phyloP scores from a whole-genome alignment of 2,329 filamentous ascomycete species.

The Microsporum audouinii region DNA sequence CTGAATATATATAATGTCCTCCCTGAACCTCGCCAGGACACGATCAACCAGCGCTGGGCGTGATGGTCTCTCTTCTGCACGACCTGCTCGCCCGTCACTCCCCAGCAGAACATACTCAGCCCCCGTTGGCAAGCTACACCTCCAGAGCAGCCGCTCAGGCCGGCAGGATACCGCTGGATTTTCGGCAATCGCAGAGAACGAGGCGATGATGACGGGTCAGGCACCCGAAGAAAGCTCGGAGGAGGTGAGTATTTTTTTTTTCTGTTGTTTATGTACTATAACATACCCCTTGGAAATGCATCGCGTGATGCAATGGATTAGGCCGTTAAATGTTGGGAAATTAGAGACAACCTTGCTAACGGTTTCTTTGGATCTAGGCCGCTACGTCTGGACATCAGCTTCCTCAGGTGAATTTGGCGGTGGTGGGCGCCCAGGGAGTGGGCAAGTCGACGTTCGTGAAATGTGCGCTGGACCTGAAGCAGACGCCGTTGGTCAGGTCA shows the following conservation, averaged over 20 bases:
- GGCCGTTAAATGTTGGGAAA: too few relatives aligned
- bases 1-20: constrained; percentile 11
- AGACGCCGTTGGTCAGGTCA: constrained; percentile 28
- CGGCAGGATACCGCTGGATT: background rate
- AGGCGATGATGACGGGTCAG: background rate
- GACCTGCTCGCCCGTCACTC: constrained; percentile 24
- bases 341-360: background rate
- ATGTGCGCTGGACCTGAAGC: constrained; percentile 44
- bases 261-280: too few relatives aligned
- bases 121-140: constrained; percentile 19
- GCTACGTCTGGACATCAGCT: constrained; percentile 24
- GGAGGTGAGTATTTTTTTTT: background rate
- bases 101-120: constrained; percentile 27
- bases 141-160: background rate
- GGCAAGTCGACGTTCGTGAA: constrained; percentile 52
- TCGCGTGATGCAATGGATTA: background rate
- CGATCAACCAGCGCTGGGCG: constrained; percentile 25
- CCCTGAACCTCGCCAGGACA: constrained; percentile 21
- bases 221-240: background rate
- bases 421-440: constrained; percentile 43
- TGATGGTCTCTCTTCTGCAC: constrained; percentile 13
- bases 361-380: constrained; percentile 2
- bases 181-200: constrained; percentile 4
- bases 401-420: constrained; percentile 48
- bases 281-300: background rate